phyloP scores from a whole-genome alignment of 2,329 filamentous ascomycete species.

The Fusarium tuaranense region DNA sequence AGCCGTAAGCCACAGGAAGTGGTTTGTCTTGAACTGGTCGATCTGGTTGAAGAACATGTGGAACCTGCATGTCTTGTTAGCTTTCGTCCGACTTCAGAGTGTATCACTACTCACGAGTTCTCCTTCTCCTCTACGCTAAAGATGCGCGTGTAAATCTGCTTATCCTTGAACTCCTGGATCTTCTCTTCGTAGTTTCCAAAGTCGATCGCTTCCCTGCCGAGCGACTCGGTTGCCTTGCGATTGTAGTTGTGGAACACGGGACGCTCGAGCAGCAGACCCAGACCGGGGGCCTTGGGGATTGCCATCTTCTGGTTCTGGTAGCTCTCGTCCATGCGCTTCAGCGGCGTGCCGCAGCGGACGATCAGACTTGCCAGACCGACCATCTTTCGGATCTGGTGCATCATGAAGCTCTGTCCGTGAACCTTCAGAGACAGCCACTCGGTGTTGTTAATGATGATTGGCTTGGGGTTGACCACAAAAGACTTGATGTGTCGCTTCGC shows the following conservation, averaged over 20 bases:
- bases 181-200: constrained; percentile 82
- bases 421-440: constrained; percentile 97
- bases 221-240: constrained; percentile 71
- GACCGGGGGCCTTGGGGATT: constrained; percentile 92
- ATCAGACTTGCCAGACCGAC: constrained; percentile 90
- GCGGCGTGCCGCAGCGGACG: constrained; percentile 84
- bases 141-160: constrained; percentile 91
- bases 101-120: constrained; percentile 75
- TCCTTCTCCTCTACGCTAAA: constrained; percentile 90
- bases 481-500: constrained; percentile 93
- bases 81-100: background rate
- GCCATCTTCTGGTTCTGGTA: constrained; percentile 80
- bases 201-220: constrained; percentile 76
- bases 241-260: constrained; percentile 96
- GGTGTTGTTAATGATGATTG: constrained; percentile 88
- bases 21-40: constrained; percentile 77
- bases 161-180: constrained; percentile 90
- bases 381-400: constrained; percentile 99
- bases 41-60: constrained; percentile 84
- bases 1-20: constrained; percentile 81
- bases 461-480: constrained; percentile 80
- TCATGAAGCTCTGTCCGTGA: constrained; percentile 99
- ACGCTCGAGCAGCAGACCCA: constrained; percentile 88
- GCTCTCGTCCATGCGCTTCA: constrained; percentile 77
- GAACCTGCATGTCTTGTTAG: constrained; percentile 64